Conservation (phyloP, 305 asterid species). For the Nicotiana rustica region DNA sequence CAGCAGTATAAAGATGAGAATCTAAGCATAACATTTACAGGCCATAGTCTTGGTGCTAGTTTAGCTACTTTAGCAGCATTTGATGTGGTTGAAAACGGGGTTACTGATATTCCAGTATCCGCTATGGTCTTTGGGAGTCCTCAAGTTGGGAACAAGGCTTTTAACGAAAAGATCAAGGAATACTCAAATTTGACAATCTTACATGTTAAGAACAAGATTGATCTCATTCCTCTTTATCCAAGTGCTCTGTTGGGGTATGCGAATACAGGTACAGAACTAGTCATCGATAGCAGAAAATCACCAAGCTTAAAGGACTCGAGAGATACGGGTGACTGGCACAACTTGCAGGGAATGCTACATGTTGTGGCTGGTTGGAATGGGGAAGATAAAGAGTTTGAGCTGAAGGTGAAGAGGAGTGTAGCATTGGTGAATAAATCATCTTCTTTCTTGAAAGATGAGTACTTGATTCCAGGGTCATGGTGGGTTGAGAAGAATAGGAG, state of each 20-base stretch:
- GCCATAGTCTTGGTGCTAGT: slow-evolving; percentile 81
- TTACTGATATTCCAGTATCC: slow-evolving; percentile 63
- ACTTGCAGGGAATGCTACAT: slow-evolving; percentile 85
- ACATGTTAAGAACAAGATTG: slow-evolving; percentile 75
- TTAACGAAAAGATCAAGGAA: slow-evolving; percentile 51
- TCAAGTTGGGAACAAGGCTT: slow-evolving; percentile 73
- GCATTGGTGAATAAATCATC: slow-evolving; percentile 84
- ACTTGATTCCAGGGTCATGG: slow-evolving; percentile 84
- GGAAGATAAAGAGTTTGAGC: slow-evolving; percentile 55
- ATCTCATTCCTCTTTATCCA: slow-evolving; percentile 72
- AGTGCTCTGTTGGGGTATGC: slow-evolving; percentile 62
- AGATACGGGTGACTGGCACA: slow-evolving; percentile 82
- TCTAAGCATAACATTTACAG: slow-evolving; percentile 70
- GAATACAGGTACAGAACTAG: slow-evolving; percentile 55
- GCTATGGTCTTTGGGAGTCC: slow-evolving; percentile 89
- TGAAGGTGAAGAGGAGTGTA: slow-evolving; percentile 71
- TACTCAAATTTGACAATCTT: slow-evolving; percentile 65
- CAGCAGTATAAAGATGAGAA: slow-evolving; percentile 55
- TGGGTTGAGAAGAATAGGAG: slow-evolving; percentile 96
- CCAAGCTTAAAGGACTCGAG: slow-evolving; percentile 63
- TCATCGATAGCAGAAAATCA: slow-evolving; percentile 71
- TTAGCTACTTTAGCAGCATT: slow-evolving; percentile 67
- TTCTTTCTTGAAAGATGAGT: slow-evolving; percentile 71
- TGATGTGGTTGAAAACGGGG: slow-evolving; percentile 78
- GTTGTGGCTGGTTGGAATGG: slow-evolving; percentile 91